These are phyloP conservation scores for Pseudocercospora fuligena DNA, from an alignment of 2,329 filamentous ascomycete species.

Conservation along the genomic window DNA sequence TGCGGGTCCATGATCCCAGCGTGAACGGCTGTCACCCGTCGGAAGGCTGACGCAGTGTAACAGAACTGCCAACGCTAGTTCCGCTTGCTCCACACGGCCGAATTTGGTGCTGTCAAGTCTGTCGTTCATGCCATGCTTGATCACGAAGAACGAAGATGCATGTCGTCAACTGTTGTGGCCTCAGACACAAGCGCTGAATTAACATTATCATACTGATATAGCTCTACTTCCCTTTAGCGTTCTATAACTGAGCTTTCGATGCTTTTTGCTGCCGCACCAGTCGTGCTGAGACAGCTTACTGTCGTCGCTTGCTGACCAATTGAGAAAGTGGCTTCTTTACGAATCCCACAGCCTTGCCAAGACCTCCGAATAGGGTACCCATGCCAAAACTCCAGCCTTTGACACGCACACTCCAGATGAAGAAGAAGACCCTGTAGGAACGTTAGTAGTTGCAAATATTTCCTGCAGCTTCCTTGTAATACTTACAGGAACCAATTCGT, in stretches of 20 bases:
- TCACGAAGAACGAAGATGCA: background rate
- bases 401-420: slow-evolving; percentile 74
- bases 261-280: background rate
- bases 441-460: background rate
- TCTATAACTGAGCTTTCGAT: background rate
- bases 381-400: slow-evolving; percentile 73
- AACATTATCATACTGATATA: background rate
- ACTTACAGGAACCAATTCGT: slow-evolving; percentile 60
- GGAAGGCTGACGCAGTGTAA: slow-evolving; percentile 16
- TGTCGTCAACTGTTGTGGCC: background rate
- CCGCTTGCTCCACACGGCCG: background rate
- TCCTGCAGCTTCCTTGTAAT: background rate
- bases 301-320: slow-evolving; percentile 29
- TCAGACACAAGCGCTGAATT: background rate
- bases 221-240: background rate
- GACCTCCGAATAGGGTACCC: slow-evolving; percentile 57
- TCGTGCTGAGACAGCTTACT: slow-evolving; percentile 13
- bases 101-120: background rate
- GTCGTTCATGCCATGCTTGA: background rate
- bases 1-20: slow-evolving; percentile 13
- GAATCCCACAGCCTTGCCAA: slow-evolving; percentile 48
- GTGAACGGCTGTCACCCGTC: slow-evolving; percentile 16
- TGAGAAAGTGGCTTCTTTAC: slow-evolving; percentile 43
- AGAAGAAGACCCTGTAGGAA: slow-evolving; percentile 50
- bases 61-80: slow-evolving; percentile 13